Evolutionary conservation across 768 basidiomycete genomes (phyloP).

Genomic region (Pisolithus marmoratus): DNA sequence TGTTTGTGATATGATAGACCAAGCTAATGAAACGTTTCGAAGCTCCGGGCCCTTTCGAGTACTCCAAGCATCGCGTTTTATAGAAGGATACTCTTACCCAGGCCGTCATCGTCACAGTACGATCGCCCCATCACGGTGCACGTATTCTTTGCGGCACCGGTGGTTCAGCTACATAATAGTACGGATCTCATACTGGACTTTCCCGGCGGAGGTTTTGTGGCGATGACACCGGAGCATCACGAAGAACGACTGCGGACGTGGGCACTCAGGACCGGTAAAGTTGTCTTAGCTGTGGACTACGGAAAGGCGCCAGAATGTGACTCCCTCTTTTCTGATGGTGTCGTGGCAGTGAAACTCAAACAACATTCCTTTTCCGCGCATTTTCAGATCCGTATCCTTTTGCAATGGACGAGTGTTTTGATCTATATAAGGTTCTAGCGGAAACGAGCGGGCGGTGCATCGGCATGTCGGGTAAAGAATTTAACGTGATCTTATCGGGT

Average conservation of each 20-base stretch:
- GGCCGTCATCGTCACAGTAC: slow-evolving; percentile 71
- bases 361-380: slow-evolving; percentile 1
- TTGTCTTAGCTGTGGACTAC: slow-evolving; percentile 85
- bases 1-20: slow-evolving; percentile 8
- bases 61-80: slow-evolving; percentile 59
- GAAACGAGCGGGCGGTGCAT: slow-evolving; percentile 76
- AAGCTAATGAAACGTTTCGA: slow-evolving; percentile 4
- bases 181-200: slow-evolving; percentile 88
- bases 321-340: slow-evolving; percentile 11
- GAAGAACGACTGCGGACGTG: slow-evolving; percentile 88
- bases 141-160: slow-evolving; percentile 75
- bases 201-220: slow-evolving; percentile 95
- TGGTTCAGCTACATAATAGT: slow-evolving; percentile 53
- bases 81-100: slow-evolving; percentile 75
- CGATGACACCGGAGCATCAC: slow-evolving; percentile 94
- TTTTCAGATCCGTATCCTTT: slow-evolving; percentile 89
- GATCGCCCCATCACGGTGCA: slow-evolving; percentile 77
- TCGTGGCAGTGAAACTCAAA: slow-evolving; percentile 3
- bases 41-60: slow-evolving; percentile 60
- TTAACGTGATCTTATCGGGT: slow-evolving; percentile 78
- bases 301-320: slow-evolving; percentile 95
- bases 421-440: slow-evolving; percentile 75
- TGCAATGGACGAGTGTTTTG: slow-evolving; percentile 92
- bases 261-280: slow-evolving; percentile 73
- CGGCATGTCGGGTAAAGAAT: slow-evolving; percentile 80